A percentile compares a stretch with the other conserved stretches of the same genome.
These are phyloP conservation scores for Barnettozyma sucrosica DNA, from an alignment of 805 yeast genomes.

Conservation along the genomic window DNA sequence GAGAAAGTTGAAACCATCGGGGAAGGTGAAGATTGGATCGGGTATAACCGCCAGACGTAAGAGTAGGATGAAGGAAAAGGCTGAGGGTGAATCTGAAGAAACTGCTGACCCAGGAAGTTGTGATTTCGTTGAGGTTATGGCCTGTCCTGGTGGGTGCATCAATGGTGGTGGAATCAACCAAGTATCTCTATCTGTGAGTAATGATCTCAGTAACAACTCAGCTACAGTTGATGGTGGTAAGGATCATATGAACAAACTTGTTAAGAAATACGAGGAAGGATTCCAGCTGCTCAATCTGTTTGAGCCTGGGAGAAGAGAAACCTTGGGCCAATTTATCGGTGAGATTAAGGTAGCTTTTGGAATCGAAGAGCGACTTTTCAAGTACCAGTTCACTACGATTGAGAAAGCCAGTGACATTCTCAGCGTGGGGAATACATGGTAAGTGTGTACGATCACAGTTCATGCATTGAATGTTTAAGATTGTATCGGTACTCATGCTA, in stretches of 20 bases:
- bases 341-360: constrained; percentile 29
- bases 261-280: constrained; percentile 28
- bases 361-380: constrained; percentile 35
- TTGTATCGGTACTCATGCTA: neutral
- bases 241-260: constrained; percentile 21
- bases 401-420: constrained; percentile 42
- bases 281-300: constrained; percentile 31
- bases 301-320: constrained; percentile 3
- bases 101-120: constrained; percentile 59
- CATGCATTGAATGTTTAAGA: neutral
- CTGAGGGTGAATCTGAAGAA: constrained; percentile 2
- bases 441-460: neutral
- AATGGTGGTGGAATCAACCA: constrained; percentile 87
- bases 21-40: constrained; percentile 23
- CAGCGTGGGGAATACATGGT: neutral
- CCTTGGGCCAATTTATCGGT: constrained; percentile 29
- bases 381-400: constrained; percentile 44
- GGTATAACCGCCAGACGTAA: constrained; percentile 24
- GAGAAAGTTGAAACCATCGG: constrained; percentile 48
- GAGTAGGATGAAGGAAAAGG: constrained; percentile 10
- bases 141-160: constrained; percentile 96
- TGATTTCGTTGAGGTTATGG: constrained; percentile 92
- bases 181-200: constrained; percentile 5
- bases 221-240: constrained; percentile 19
- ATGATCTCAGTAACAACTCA: constrained; percentile 4